Evolutionary conservation across 179 eudicot genomes (phyloP).

Genomic region (Drosera spatulata): DNA sequence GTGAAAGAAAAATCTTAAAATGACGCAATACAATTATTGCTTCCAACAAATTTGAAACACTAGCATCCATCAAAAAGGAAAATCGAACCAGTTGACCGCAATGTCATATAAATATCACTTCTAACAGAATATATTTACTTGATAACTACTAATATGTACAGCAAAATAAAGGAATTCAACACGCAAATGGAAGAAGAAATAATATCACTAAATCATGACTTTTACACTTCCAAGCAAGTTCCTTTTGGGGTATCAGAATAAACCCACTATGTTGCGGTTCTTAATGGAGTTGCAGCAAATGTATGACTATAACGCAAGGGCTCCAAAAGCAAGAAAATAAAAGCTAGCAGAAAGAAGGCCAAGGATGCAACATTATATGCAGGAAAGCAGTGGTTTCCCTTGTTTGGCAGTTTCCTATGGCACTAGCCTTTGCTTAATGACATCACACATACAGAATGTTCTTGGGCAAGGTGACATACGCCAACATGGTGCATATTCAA

Average conservation of each 20-base stretch:
- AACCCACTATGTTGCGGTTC: not conserved
- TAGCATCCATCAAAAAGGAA: too few species aligned
- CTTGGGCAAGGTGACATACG: not conserved
- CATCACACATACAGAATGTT: not conserved
- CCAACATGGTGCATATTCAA: not conserved
- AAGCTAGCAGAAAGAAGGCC: not conserved
- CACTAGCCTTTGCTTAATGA: not conserved
- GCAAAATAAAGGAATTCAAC: not conserved
- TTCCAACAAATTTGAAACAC: not conserved
- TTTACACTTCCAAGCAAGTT: not conserved
- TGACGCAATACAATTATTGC: not conserved
- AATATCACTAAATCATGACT: not conserved
- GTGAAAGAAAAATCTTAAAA: not conserved
- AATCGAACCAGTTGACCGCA: too few species aligned
- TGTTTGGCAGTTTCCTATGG: not conserved
- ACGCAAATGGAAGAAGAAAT: not conserved
- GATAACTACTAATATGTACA: too few species aligned
- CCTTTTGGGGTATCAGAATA: not conserved
- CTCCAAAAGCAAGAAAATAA: not conserved
- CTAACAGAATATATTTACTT: too few species aligned
- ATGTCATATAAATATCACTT: too few species aligned
- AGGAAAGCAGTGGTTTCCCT: not conserved
- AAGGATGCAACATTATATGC: not conserved
- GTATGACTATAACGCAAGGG: too few species aligned
- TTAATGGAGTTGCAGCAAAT: too few species aligned